phyloP scores from a whole-genome alignment of 306 rosid species.

The Morella rubra region DNA sequence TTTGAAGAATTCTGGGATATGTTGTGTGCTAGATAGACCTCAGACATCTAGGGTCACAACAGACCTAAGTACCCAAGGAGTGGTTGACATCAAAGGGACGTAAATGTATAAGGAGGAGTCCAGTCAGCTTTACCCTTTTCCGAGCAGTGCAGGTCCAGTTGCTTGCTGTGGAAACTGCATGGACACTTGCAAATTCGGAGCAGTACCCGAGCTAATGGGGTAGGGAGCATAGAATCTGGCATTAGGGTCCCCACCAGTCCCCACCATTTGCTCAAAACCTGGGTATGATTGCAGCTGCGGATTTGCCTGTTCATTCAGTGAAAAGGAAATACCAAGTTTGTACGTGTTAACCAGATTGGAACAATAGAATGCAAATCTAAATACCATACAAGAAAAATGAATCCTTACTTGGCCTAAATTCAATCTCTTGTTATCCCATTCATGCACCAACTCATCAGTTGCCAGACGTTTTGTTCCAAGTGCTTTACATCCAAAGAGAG shows the following conservation, averaged over 20 bases:
- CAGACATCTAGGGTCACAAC: not conserved
- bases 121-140: conserved; percentile 69
- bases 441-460: conserved; percentile 77
- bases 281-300: conserved; percentile 49
- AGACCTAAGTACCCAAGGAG: conserved; percentile 1
- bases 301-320: conserved; percentile 47
- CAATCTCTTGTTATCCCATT: conserved; percentile 88
- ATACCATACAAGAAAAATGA: conserved; percentile 6
- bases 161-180: conserved; percentile 57
- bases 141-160: conserved; percentile 60
- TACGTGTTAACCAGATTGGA: not conserved
- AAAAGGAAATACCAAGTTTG: conserved; percentile 9
- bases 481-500: conserved; percentile 47
- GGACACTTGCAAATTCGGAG: conserved; percentile 55
- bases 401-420: conserved; percentile 79
- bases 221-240: conserved; percentile 46
- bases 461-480: conserved; percentile 90
- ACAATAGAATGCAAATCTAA: conserved; percentile 15
- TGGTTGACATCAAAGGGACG: not conserved
- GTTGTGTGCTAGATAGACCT: not conserved
- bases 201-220: conserved; percentile 38
- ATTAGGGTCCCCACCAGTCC: conserved; percentile 51
- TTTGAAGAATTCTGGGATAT: not conserved
- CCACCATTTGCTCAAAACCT: conserved; percentile 53
- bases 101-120: conserved; percentile 20